Conservation (phyloP, 2,329 filamentous ascomycete species). For the Basipetospora chlamydospora region DNA sequence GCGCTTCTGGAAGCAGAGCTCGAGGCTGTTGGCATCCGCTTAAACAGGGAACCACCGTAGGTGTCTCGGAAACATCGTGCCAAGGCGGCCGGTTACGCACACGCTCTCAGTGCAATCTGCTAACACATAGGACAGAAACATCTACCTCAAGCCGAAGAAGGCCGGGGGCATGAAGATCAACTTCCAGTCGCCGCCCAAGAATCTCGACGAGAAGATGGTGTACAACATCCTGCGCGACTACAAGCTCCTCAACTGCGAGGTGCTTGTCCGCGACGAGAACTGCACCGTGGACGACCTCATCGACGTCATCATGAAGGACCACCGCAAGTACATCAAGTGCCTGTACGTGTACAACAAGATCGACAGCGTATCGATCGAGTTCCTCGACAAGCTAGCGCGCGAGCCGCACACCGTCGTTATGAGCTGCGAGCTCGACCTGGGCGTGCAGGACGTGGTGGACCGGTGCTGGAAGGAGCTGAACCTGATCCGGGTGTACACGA, state of each 20-base stretch:
- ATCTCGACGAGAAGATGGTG: conserved; percentile 93
- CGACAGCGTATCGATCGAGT: conserved; percentile 84
- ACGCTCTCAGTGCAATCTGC: too few relatives aligned
- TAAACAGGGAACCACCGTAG: conserved; percentile 83
- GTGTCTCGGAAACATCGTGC: conserved; percentile 22
- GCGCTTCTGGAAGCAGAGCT: conserved; percentile 80
- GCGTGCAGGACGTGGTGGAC: conserved; percentile 85
- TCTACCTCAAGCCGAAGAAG: conserved; percentile 92
- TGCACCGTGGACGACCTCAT: conserved; percentile 97
- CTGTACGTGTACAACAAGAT: conserved; percentile 99
- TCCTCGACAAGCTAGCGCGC: conserved; percentile 78
- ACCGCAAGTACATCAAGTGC: conserved; percentile 89
- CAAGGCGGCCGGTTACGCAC: too few relatives aligned
- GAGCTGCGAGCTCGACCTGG: conserved; percentile 91
- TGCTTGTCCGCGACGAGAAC: conserved; percentile 86
- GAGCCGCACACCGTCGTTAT: conserved; percentile 94
- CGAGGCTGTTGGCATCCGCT: conserved; percentile 83
- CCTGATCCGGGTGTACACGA: conserved; percentile 88
- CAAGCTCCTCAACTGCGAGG: conserved; percentile 96
- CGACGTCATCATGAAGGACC: conserved; percentile 98
- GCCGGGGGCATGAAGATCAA: conserved; percentile 98
- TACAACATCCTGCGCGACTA: conserved; percentile 97
- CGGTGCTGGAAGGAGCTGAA: conserved; percentile 87
- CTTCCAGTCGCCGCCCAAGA: conserved; percentile 77
- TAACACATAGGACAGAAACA: conserved; percentile 54